A percentile compares a stretch with the other conserved stretches of the same genome.
Conservation (phyloP, 2,329 filamentous ascomycete species). For the Aureobasidium sp. region DNA sequence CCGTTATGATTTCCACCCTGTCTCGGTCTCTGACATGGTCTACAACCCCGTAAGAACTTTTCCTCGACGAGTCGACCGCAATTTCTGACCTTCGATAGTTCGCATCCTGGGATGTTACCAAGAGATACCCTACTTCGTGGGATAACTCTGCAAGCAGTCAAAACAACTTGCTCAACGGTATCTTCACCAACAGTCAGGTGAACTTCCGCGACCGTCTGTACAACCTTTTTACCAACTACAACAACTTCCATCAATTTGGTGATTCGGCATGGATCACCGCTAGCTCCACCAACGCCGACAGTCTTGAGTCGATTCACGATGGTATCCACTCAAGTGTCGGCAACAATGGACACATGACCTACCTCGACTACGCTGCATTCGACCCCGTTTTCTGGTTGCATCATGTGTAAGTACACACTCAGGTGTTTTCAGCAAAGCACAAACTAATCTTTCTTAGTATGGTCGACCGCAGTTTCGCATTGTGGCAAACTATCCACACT, state of each 20-base stretch:
- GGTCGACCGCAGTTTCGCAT: slow-evolving; percentile 63
- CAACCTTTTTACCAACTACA: slow-evolving; percentile 58
- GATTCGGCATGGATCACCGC: slow-evolving; percentile 53
- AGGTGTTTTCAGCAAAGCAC: slow-evolving; percentile 18
- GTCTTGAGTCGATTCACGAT: slow-evolving; percentile 42
- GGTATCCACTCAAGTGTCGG: slow-evolving; percentile 46
- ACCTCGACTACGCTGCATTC: slow-evolving; percentile 63
- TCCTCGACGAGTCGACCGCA: not conserved
- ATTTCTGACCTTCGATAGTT: slow-evolving; percentile 34
- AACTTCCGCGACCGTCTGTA: slow-evolving; percentile 54
- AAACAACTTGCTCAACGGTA: slow-evolving; percentile 46
- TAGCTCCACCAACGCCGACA: slow-evolving; percentile 45
- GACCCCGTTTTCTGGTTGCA: slow-evolving; percentile 75
- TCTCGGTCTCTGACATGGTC: slow-evolving; percentile 50
- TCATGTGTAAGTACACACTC: slow-evolving; percentile 34
- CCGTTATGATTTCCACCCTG: slow-evolving; percentile 36
- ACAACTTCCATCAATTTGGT: slow-evolving; percentile 60
- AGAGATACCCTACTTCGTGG: slow-evolving; percentile 44
- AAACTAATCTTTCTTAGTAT: slow-evolving; percentile 31
- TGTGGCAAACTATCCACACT: slow-evolving; percentile 70
- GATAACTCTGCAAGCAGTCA: slow-evolving; percentile 44
- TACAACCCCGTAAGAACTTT: slow-evolving; percentile 47
- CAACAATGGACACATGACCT: slow-evolving; percentile 58
- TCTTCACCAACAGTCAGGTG: slow-evolving; percentile 44
- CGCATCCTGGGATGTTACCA: slow-evolving; percentile 50